Conservation (phyloP, 2,329 filamentous ascomycete species). For the Aspergillus japonicus region DNA sequence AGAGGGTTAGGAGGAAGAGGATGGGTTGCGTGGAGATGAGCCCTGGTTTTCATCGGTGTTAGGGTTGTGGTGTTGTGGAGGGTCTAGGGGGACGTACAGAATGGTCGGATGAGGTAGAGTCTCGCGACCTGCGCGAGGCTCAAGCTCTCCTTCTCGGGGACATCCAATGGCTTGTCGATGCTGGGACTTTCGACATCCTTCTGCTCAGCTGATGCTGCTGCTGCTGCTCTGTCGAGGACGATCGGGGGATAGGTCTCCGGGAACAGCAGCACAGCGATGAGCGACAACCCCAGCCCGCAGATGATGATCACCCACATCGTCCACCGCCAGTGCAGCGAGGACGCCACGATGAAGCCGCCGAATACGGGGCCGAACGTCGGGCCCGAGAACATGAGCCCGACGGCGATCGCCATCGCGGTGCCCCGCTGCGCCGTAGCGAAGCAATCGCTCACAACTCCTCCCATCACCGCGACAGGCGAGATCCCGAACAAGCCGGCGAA, state of each 20-base stretch:
- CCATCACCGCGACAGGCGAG: slow-evolving; percentile 43
- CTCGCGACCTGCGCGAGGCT: neutral
- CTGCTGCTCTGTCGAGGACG: neutral
- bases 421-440: slow-evolving; percentile 17
- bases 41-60: neutral
- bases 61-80: neutral
- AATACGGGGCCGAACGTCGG: slow-evolving; percentile 1
- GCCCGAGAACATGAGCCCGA: slow-evolving; percentile 15
- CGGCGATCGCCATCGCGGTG: neutral
- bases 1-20: neutral
- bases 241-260: slow-evolving; percentile 6
- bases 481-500: slow-evolving; percentile 46
- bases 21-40: neutral
- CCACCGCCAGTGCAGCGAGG: neutral
- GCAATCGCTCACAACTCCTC: slow-evolving; percentile 44
- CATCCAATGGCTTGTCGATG: neutral
- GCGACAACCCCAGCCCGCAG: neutral
- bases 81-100: neutral
- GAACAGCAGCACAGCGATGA: neutral
- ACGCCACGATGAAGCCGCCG: neutral
- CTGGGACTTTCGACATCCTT: neutral
- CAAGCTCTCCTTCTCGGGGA: neutral
- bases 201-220: neutral
- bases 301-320: slow-evolving; percentile 5
- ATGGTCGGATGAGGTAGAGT: neutral